These are phyloP conservation scores for Acmispon strigosus DNA, from an alignment of 306 rosid genomes.

Conservation along the genomic window DNA sequence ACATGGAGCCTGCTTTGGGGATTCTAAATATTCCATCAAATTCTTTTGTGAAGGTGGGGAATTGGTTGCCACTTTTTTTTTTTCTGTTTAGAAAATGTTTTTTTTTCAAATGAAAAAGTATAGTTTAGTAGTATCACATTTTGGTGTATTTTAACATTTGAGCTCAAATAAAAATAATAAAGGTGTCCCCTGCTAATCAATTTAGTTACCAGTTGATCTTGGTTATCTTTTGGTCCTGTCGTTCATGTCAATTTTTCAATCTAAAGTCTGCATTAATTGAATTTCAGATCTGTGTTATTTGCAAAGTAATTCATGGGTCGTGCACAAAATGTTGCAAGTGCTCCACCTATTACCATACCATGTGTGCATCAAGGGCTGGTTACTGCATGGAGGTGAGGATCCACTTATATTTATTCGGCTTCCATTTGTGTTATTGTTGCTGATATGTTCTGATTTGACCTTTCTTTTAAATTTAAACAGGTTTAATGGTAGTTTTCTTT, in stretches of 20 bases:
- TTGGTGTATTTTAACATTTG: slow-evolving; percentile 10
- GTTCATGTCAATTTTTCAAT: neutral
- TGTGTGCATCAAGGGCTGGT: slow-evolving; percentile 98
- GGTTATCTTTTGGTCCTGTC: neutral
- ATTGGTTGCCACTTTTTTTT: neutral
- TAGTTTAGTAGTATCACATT: neutral
- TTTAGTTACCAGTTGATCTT: neutral
- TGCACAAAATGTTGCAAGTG: slow-evolving; percentile 94
- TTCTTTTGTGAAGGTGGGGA: slow-evolving; percentile 74
- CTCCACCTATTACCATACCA: slow-evolving; percentile 87
- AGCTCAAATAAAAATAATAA: neutral
- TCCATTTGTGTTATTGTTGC: slow-evolving; percentile 4
- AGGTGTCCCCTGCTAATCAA: neutral
- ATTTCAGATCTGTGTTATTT: slow-evolving; percentile 85
- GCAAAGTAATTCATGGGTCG: slow-evolving; percentile 89
- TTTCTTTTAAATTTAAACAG: no score
- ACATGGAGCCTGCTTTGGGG: slow-evolving; percentile 96
- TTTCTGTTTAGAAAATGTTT: neutral
- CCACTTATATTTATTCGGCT: neutral
- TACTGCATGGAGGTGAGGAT: slow-evolving; percentile 82
- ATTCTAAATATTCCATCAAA: slow-evolving; percentile 82
- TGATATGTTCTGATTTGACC: neutral
- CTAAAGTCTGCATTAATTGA: slow-evolving; percentile 16
- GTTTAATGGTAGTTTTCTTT: no score
- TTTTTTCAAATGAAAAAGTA: neutral